Evolutionary conservation across 257 asterid species (phyloP).

Genomic region (Nemophila menziesii): DNA sequence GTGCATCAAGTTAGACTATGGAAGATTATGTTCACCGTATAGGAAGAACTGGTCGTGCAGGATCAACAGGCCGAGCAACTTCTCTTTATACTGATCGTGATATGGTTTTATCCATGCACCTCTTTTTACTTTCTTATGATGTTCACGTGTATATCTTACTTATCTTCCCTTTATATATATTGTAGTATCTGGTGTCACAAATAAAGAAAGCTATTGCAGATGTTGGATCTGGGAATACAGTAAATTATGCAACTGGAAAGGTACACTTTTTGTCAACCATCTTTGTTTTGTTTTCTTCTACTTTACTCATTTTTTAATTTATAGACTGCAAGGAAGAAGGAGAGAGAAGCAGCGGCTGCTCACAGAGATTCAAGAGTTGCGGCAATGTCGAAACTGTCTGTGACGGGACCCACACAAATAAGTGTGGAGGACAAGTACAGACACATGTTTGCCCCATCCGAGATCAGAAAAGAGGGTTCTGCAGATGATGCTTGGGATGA

Average conservation of each 20-base stretch:
- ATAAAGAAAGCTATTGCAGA: constrained; percentile 79
- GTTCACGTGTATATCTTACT: constrained; percentile 1
- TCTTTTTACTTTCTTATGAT: constrained; percentile 4
- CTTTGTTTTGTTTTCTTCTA: background rate
- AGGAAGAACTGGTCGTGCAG: constrained; percentile 95
- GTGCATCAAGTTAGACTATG: constrained; percentile 43
- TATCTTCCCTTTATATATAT: constrained; percentile 3
- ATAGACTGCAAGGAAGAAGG: constrained; percentile 73
- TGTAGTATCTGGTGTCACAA: constrained; percentile 73
- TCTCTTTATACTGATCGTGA: constrained; percentile 78
- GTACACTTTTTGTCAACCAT: constrained; percentile 19
- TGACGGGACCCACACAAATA: constrained; percentile 30
- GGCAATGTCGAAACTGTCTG: constrained; percentile 36
- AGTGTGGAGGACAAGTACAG: constrained; percentile 65
- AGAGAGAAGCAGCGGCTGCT: constrained; percentile 70
- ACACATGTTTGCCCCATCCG: constrained; percentile 58
- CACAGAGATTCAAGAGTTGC: constrained; percentile 42
- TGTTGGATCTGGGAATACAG: constrained; percentile 59
- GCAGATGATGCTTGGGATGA: constrained; percentile 90
- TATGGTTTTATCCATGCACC: constrained; percentile 32
- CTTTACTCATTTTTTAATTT: background rate
- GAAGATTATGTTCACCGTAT: constrained; percentile 89
- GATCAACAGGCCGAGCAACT: constrained; percentile 79
- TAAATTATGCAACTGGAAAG: constrained; percentile 74
- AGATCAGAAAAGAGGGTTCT: constrained; percentile 45